Evolutionary conservation across 2,329 filamentous ascomycete species (phyloP), one percentile per base, ranked within the genome.

Genomic region (Exophiala spinifera): DNA sequence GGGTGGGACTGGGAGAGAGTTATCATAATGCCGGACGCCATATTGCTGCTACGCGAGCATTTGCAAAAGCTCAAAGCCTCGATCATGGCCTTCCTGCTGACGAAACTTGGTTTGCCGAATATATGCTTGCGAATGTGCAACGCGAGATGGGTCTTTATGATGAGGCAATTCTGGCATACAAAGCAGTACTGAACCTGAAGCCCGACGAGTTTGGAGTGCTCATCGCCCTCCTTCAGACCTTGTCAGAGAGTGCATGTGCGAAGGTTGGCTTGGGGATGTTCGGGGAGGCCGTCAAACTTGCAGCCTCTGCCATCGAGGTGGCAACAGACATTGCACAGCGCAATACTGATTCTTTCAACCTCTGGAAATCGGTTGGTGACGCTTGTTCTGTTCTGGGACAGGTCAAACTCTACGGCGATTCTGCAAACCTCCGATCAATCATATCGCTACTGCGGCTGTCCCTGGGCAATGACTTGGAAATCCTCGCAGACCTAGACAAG

Each of bases 1-100:
- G 92, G 84, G 88, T 99, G 20, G 94, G 94, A 1, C 79, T 99
- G 1, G 94, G 92, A n/a, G 94, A 99, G 73, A 95, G 91, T 66
- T 99, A 99, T 66, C 88, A 96, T 68, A 94, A 89, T 63, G 95
- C 91, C 14, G 92, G 94, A 8, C 82, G 92, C 59, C 95, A 95
- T 66, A 88, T 96, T 56, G 92, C 94, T n/a, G 92, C 94, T 0
- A 89, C 88, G 3, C 92, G 94, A 66, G 91, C 94, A 0, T 94
- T 97, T 62, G 77, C 88, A 31, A 88, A 95, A 66, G 94, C 92
- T 0, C 86, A 92, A 66, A 82, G 81, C 50, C 78, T 96, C 3
- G 88, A 92, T 59, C 77, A 82, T 23, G 77, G 79, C 1, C 70
- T 80, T 43, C 77, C 82, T 31, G 67, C 76, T 17, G 84, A 81